Base-by-base conservation (phyloP, 805 yeast species). In the Saturnispora dispora region DNA sequence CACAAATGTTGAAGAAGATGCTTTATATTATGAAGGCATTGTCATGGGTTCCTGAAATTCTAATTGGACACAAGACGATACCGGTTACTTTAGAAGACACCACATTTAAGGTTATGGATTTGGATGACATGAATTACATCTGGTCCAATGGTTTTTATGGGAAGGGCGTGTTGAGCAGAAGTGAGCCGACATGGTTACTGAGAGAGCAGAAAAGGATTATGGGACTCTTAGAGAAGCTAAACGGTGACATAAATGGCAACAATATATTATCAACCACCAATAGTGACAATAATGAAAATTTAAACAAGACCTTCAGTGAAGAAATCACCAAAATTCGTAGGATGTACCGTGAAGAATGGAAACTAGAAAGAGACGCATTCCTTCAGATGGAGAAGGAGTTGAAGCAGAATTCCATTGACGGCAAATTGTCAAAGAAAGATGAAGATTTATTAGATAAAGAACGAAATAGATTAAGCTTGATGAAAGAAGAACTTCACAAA, bases 71-170 rank as follows among this genome's bases (percentile, higher is more conserved):
- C 17, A 45, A 20, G n/a, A 8, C 8, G 11, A 45, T 27, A 30
- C 47, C 37, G 18, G 47, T 18, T 25, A 22, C 32, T 6, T 15
- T 32, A 18, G 33, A 47, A 18, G 10, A 5, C 37, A 37, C 50
- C 10, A 48, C 57, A 2, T 78, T 77, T 56, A 69, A 66, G 41
- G 76, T 85, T 4, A 57, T 55, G 2, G 71, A 72, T 43, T 66
- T 65, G 1, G 56, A 61, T 0, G 81, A 75, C 32, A 82, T 83
- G 79, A 57, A 60, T 20, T 66, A 66, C 39, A 68, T 93, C 2
- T 93, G 98, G 98, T 67, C 72, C 17, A 76, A 76, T 58, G 99
- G 99, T 1, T 93, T 89, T 62, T 93, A 88, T 63, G 99, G 99
- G 6, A 93, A 91, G 61, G 99, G 98, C 2, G 77, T 79, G 2